A percentile compares a stretch with the other conserved stretches of the same genome.
Evolutionary conservation across 805 yeast genomes (phyloP).

Genomic region (Kregervanrija fluxuum): DNA sequence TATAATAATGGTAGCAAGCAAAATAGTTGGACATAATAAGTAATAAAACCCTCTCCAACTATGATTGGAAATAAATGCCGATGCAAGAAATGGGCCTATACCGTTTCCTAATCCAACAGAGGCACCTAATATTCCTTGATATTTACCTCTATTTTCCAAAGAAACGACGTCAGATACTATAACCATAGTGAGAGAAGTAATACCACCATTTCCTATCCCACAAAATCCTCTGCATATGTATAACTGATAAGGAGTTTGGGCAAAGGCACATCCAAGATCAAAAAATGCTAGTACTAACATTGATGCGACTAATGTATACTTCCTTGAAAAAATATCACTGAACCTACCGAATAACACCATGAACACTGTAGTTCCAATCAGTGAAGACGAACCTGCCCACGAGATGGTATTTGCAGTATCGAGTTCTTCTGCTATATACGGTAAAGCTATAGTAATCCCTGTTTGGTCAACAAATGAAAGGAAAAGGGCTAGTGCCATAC

Average conservation of each 20-base stretch:
- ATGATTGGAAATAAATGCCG: neutral
- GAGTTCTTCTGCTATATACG: neutral
- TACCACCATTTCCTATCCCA: slow-evolving; percentile 52
- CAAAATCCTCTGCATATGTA: slow-evolving; percentile 47
- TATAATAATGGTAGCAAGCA: neutral
- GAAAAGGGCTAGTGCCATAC: neutral
- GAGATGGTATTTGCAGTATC: slow-evolving; percentile 36
- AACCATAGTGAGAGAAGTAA: slow-evolving; percentile 43
- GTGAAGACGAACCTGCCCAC: slow-evolving; percentile 53
- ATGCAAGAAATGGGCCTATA: slow-evolving; percentile 11
- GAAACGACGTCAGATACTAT: slow-evolving; percentile 49
- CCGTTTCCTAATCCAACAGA: slow-evolving; percentile 46
- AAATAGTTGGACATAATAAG: slow-evolving; percentile 4
- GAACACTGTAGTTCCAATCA: slow-evolving; percentile 44
- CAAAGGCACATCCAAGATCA: slow-evolving; percentile 46
- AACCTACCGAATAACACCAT: slow-evolving; percentile 48
- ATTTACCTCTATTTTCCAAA: slow-evolving; percentile 46
- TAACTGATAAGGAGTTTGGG: slow-evolving; percentile 40
- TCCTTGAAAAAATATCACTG: slow-evolving; percentile 50
- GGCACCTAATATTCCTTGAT: slow-evolving; percentile 48
- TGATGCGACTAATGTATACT: slow-evolving; percentile 34
- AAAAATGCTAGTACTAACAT: slow-evolving; percentile 33
- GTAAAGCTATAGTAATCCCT: neutral
- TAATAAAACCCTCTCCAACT: slow-evolving; percentile 1
- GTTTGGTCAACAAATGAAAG: neutral